phyloP scores from a whole-genome alignment of 257 asterid genomes.

The Solanum bulbocastanum region DNA sequence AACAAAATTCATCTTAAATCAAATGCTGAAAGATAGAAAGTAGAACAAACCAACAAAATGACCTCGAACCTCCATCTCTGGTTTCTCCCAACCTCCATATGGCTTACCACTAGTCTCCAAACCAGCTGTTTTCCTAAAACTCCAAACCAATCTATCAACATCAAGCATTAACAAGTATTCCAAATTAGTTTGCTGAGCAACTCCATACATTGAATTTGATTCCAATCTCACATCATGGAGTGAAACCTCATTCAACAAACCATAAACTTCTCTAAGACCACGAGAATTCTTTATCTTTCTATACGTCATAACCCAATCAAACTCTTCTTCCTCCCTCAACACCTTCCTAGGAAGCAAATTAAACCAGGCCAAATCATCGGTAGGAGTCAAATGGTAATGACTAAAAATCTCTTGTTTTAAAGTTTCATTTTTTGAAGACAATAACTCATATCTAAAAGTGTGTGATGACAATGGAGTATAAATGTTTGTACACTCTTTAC shows the following conservation, averaged over 20 bases:
- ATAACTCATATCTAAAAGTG: conserved; percentile 41
- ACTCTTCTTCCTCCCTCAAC: conserved; percentile 47
- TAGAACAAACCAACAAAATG: conserved; percentile 77
- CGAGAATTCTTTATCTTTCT: conserved; percentile 34
- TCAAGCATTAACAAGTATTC: conserved; percentile 75
- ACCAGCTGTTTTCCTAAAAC: conserved; percentile 74
- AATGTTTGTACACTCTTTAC: conserved; percentile 60
- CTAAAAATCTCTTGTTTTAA: conserved; percentile 48
- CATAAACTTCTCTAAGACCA: conserved; percentile 5
- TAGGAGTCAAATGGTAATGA: conserved; percentile 71
- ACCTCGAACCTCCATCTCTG: conserved; percentile 63
- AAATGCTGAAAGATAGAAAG: background rate
- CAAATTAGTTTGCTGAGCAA: conserved; percentile 75
- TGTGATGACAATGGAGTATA: conserved; percentile 46
- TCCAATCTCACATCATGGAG: conserved; percentile 63
- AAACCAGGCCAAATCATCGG: conserved; percentile 72
- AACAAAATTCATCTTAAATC: background rate
- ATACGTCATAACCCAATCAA: conserved; percentile 46
- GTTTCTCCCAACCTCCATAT: conserved; percentile 90
- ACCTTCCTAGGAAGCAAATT: conserved; percentile 62
- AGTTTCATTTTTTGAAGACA: conserved; percentile 48
- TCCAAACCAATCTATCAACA: conserved; percentile 74
- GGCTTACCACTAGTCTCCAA: conserved; percentile 54
- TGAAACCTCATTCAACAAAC: conserved; percentile 42
- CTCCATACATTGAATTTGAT: conserved; percentile 53